Conservation (phyloP, 192 early-diverging fungal genomes). For the Mortierella hygrophila region DNA sequence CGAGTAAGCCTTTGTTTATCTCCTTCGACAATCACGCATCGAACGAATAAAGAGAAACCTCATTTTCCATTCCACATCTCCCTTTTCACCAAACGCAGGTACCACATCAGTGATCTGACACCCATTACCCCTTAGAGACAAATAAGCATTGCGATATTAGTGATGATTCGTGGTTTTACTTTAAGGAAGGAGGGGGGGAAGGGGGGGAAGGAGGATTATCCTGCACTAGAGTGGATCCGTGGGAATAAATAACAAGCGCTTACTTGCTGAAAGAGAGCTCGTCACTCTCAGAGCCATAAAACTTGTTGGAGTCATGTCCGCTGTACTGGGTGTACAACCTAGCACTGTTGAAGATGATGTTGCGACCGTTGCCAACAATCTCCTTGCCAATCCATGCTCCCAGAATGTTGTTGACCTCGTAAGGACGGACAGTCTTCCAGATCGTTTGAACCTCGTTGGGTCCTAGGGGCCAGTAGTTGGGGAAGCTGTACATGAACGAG, state of each 20-base stretch:
- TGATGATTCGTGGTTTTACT: neutral
- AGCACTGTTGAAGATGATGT: conserved; percentile 28
- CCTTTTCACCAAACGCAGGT: neutral
- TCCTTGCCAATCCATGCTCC: conserved; percentile 43
- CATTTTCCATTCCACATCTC: neutral
- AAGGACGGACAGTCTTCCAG: conserved; percentile 35
- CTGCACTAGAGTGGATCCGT: neutral
- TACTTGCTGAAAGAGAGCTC: conserved; percentile 29
- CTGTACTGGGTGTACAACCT: conserved; percentile 23
- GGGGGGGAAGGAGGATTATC: neutral
- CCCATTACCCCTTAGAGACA: neutral
- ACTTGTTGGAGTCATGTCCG: conserved; percentile 29
- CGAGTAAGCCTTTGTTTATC: neutral
- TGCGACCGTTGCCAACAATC: conserved; percentile 27
- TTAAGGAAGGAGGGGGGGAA: no score
- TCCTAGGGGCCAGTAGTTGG: conserved; percentile 44
- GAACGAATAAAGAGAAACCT: neutral
- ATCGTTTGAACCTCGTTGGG: conserved; percentile 21
- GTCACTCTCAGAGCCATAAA: conserved; percentile 11
- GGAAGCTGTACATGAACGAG: conserved; percentile 56
- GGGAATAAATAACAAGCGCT: neutral
- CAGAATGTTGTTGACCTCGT: conserved; percentile 31
- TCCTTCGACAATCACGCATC: neutral
- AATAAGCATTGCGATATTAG: neutral
- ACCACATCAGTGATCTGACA: no score